Percentiles rank a stretch among this genome's conserved stretches.
phyloP scores from a whole-genome alignment of 1,139 yeast genomes.

The Geotrichum cucujoidarum region DNA sequence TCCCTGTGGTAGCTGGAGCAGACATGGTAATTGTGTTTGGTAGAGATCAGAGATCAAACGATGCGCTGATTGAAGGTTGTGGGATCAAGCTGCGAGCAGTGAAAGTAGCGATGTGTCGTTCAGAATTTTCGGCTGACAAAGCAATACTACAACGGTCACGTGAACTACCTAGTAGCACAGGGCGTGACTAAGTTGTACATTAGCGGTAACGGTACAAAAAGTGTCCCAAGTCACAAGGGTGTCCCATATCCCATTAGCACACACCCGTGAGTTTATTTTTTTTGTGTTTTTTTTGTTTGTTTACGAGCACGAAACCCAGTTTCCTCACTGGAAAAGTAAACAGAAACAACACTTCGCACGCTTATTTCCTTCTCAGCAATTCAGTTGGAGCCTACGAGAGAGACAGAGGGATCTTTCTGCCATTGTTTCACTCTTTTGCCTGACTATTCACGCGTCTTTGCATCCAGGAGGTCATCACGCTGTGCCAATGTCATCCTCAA shows the following conservation, averaged over 20 bases:
- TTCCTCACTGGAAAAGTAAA: too few relatives aligned
- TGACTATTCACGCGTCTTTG: too few relatives aligned
- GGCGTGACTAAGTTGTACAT: neutral
- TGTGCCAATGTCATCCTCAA: constrained; percentile 3
- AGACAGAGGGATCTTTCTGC: too few relatives aligned
- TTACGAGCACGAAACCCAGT: too few relatives aligned
- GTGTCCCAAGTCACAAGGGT: neutral
- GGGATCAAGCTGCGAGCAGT: neutral
- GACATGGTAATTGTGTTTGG: constrained; percentile 7
- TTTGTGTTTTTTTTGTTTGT: neutral
- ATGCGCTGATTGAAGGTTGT: neutral
- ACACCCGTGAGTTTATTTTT: neutral
- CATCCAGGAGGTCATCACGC: too few relatives aligned
- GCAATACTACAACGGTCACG: neutral
- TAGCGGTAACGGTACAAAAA: constrained; percentile 1
- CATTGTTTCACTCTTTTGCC: too few relatives aligned
- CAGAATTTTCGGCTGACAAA: constrained; percentile 3
- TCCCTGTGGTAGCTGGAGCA: constrained; percentile 36
- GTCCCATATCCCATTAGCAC: neutral
- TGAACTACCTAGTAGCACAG: neutral
- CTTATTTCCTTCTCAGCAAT: too few relatives aligned
- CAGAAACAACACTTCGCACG: too few relatives aligned
- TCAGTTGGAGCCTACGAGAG: too few relatives aligned
- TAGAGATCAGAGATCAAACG: constrained; percentile 3
- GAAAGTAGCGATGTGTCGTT: constrained; percentile 3